Percentiles rank a stretch among this genome's conserved stretches.
Conservation (phyloP, 306 rosid genomes). For the Phaseolus lunatus region DNA sequence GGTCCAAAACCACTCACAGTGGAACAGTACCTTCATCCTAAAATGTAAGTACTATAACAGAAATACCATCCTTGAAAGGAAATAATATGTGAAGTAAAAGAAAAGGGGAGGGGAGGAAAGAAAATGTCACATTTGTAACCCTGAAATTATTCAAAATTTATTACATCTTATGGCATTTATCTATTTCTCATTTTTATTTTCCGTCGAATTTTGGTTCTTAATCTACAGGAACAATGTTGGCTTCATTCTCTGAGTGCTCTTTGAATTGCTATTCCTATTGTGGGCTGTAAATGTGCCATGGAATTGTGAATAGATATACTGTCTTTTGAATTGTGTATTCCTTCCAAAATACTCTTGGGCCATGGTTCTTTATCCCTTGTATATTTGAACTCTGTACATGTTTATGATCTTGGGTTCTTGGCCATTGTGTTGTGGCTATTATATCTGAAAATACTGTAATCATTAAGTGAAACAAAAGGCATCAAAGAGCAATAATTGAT, state of each 20-base stretch:
- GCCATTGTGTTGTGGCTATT: not conserved
- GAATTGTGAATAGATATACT: constrained; percentile 32
- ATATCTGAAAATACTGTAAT: not conserved
- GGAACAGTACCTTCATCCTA: constrained; percentile 68
- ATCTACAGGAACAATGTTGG: constrained; percentile 50
- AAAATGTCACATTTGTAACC: constrained; percentile 6
- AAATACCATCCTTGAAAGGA: constrained; percentile 30
- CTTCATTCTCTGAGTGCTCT: constrained; percentile 45
- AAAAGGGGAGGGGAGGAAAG: not conserved
- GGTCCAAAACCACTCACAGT: constrained; percentile 84
- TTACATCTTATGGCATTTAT: not conserved
- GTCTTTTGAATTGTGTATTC: constrained; percentile 22
- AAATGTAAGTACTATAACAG: constrained; percentile 38
- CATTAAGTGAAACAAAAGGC: not conserved
- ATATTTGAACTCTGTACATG: not conserved
- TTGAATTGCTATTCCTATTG: constrained; percentile 10
- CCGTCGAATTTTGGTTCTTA: constrained; percentile 7
- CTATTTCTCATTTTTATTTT: constrained; percentile 23
- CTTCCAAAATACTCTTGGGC: not conserved
- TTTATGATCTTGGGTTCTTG: constrained; percentile 20
- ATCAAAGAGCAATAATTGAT: not conserved
- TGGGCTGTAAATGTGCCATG: constrained; percentile 39
- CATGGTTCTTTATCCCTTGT: not conserved
- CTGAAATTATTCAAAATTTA: not conserved
- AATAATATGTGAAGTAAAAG: not conserved